Evolutionary conservation across 768 basidiomycete genomes (phyloP).

Genomic region (Naematelia aurantialba): DNA sequence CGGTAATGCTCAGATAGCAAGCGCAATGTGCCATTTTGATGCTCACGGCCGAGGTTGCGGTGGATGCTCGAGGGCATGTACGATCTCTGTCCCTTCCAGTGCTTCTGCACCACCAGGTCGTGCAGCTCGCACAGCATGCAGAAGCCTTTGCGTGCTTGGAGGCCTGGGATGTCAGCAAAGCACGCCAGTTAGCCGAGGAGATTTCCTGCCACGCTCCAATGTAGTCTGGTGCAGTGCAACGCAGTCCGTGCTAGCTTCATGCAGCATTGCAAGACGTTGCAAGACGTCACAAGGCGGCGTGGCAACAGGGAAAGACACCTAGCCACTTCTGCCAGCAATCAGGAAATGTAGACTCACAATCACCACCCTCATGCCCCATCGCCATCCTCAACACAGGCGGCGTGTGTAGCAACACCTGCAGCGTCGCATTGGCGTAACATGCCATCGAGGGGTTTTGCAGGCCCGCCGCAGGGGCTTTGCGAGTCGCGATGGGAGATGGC

Average conservation of each 20-base stretch:
- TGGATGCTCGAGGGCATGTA: conserved; percentile 68
- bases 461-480: conserved; percentile 52
- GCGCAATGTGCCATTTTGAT: neutral
- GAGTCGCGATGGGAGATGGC: conserved; percentile 13
- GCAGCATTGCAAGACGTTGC: too few species aligned
- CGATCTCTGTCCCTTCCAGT: conserved; percentile 53
- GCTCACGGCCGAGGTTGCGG: conserved; percentile 66
- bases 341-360: conserved; percentile 58
- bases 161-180: neutral
- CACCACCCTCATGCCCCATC: conserved; percentile 32
- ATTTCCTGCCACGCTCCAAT: too few species aligned
- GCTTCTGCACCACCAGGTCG: conserved; percentile 56
- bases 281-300: too few species aligned
- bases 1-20: conserved; percentile 7
- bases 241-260: too few species aligned
- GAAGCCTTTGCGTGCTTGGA: conserved; percentile 13
- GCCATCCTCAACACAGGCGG: conserved; percentile 61
- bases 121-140: conserved; percentile 57
- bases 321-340: too few species aligned
- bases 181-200: neutral
- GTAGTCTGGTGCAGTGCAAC: too few species aligned
- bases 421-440: conserved; percentile 90
- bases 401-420: conserved; percentile 91
- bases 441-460: conserved; percentile 86
- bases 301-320: too few species aligned